These are phyloP conservation scores for Penicilliopsis zonata DNA, from an alignment of 495 filamentous ascomycete species.

Conservation along the genomic window DNA sequence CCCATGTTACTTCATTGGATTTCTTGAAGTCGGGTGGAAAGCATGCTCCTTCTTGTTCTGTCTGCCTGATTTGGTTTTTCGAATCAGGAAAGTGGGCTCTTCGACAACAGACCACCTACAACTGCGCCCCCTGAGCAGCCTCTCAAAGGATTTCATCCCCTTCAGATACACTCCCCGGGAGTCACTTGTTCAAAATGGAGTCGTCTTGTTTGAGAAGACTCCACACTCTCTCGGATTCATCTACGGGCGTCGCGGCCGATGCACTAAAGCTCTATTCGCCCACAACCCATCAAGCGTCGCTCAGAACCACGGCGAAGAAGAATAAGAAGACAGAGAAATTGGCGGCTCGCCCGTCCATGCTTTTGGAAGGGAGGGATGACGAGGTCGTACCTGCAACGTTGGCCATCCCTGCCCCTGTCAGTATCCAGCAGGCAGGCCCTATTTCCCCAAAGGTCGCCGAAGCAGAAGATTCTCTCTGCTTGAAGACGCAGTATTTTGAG, in stretches of 20 bases:
- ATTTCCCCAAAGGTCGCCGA: slow-evolving; percentile 6
- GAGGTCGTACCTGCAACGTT: slow-evolving; percentile 11
- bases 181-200: not conserved
- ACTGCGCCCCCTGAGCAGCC: no score
- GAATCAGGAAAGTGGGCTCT: no score
- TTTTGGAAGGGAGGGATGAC: slow-evolving; percentile 14
- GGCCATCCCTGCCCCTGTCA: slow-evolving; percentile 4
- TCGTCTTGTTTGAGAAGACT: slow-evolving; percentile 9
- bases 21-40: no score
- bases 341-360: slow-evolving; percentile 12
- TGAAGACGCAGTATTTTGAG: slow-evolving; percentile 43
- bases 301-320: slow-evolving; percentile 8
- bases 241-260: slow-evolving; percentile 5
- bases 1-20: no score
- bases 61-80: no score
- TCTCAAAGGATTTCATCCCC: no score
- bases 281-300: slow-evolving; percentile 7
- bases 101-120: no score
- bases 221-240: slow-evolving; percentile 8
- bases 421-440: slow-evolving; percentile 6
- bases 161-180: not conserved
- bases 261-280: slow-evolving; percentile 13
- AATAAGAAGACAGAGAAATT: slow-evolving; percentile 5
- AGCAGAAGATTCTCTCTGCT: slow-evolving; percentile 15
- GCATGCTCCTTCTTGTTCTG: no score